These are phyloP conservation scores for Cadophora gregata DNA, from an alignment of 2,329 filamentous ascomycete species.

Conservation along the genomic window DNA sequence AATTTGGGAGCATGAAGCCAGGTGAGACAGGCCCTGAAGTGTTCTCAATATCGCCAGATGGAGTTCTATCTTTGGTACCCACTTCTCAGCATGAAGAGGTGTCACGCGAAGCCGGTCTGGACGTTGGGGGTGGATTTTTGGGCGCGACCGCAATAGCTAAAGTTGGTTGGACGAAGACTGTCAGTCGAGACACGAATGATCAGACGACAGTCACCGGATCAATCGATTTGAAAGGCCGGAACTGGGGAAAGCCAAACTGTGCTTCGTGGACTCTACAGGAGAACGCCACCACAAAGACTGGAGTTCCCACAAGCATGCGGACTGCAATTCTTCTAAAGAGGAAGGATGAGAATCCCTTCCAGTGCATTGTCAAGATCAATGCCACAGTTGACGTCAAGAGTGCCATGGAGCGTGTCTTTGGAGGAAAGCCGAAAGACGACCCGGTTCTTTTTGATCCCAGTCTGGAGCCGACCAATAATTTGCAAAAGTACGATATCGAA, in stretches of 20 bases:
- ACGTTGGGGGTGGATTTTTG: constrained; percentile 5
- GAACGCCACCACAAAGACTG: constrained; percentile 36
- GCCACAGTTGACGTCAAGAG: constrained; percentile 39
- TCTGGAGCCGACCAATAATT: constrained; percentile 28
- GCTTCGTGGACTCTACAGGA: constrained; percentile 41
- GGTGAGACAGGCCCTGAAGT: constrained; percentile 27
- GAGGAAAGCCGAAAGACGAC: constrained; percentile 31
- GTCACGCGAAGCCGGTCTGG: not conserved
- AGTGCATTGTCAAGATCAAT: constrained; percentile 41
- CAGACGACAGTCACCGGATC: constrained; percentile 31
- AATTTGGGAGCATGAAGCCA: constrained; percentile 29
- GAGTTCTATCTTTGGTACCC: constrained; percentile 11
- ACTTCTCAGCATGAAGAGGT: constrained; percentile 18
- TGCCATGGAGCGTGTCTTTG: constrained; percentile 39
- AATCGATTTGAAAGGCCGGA: constrained; percentile 31
- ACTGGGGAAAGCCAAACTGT: constrained; percentile 30
- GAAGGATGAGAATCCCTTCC: constrained; percentile 40
- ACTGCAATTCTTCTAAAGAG: constrained; percentile 39
- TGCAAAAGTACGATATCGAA: constrained; percentile 30
- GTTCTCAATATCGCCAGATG: constrained; percentile 12
- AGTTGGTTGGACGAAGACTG: constrained; percentile 8
- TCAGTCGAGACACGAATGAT: constrained; percentile 11
- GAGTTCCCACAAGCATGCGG: constrained; percentile 35
- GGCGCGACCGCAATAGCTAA: constrained; percentile 10
- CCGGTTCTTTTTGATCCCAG: constrained; percentile 34